Percentiles rank a stretch among this genome's conserved stretches.
Conservation (phyloP, 257 asterid species). For the Eustoma russellianum region DNA sequence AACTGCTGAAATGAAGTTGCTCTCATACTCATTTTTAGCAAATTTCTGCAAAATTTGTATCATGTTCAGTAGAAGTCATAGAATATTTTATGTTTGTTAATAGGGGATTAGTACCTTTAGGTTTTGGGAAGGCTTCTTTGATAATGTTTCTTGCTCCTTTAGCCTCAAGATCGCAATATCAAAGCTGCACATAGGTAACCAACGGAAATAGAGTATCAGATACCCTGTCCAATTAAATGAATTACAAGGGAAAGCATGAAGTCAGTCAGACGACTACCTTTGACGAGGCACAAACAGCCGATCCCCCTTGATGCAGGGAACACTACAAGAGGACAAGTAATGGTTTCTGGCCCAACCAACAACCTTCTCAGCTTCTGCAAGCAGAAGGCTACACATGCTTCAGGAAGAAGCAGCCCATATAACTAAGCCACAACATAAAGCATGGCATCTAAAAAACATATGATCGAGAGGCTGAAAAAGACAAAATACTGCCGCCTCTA, state of each 20-base stretch:
- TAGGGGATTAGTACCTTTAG: conserved; percentile 50
- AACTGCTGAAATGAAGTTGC: conserved; percentile 87
- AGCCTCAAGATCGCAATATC: conserved; percentile 80
- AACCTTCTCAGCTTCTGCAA: conserved; percentile 82
- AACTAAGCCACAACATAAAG: too few species aligned
- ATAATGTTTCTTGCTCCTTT: conserved; percentile 61
- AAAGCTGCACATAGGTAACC: conserved; percentile 37
- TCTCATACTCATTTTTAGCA: conserved; percentile 96
- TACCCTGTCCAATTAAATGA: conserved; percentile 9
- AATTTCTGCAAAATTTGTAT: conserved; percentile 50
- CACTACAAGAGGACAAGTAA: conserved; percentile 65
- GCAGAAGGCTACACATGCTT: conserved; percentile 10
- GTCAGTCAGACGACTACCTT: conserved; percentile 40
- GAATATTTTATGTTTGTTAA: conserved; percentile 2
- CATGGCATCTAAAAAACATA: too few species aligned
- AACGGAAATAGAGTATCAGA: conserved; percentile 12
- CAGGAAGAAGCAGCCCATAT: background rate
- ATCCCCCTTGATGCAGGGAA: conserved; percentile 67
- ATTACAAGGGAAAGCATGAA: conserved; percentile 11
- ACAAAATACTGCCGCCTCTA: too few species aligned
- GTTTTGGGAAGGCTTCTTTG: conserved; percentile 80
- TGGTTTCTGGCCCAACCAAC: conserved; percentile 96
- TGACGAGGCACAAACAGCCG: conserved; percentile 67
- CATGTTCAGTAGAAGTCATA: conserved; percentile 12
- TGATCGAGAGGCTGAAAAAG: too few species aligned